These are phyloP conservation scores for Colletotrichum somersetense DNA, from an alignment of 2,329 filamentous ascomycete genomes.

Conservation along the genomic window DNA sequence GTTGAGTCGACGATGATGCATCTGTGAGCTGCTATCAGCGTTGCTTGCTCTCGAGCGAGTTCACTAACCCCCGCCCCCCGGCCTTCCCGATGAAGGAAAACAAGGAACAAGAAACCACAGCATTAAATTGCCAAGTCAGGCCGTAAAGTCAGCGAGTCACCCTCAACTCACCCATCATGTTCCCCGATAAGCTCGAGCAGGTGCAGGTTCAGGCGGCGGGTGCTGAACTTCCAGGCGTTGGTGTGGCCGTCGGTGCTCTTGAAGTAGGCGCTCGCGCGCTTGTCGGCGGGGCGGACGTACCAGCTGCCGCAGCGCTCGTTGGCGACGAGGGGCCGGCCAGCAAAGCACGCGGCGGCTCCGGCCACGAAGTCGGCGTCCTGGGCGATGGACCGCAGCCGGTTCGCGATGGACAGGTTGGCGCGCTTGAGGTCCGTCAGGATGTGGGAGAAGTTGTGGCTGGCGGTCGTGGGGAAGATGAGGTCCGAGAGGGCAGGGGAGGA, in stretches of 20 bases:
- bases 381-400: constrained; percentile 84
- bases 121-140: no score
- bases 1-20: constrained; percentile 94
- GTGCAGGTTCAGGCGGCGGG: constrained; percentile 86
- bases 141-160: no score
- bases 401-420: constrained; percentile 81
- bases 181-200: constrained; percentile 76
- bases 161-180: constrained; percentile 71
- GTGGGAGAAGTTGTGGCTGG: constrained; percentile 75
- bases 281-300: constrained; percentile 80
- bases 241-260: constrained; percentile 98
- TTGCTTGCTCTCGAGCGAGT: not conserved
- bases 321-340: constrained; percentile 78
- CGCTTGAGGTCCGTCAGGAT: constrained; percentile 80
- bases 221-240: constrained; percentile 91
- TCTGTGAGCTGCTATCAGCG: constrained; percentile 52
- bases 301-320: constrained; percentile 97
- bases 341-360: constrained; percentile 66
- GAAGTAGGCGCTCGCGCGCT: constrained; percentile 87
- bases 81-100: not conserved
- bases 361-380: constrained; percentile 82
- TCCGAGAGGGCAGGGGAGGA: constrained; percentile 50
- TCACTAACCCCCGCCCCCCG: not conserved
- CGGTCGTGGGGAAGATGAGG: constrained; percentile 63
- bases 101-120: not conserved